phyloP scores from a whole-genome alignment of 1,284 basidiomycete genomes.

The Leccinum fallax region DNA sequence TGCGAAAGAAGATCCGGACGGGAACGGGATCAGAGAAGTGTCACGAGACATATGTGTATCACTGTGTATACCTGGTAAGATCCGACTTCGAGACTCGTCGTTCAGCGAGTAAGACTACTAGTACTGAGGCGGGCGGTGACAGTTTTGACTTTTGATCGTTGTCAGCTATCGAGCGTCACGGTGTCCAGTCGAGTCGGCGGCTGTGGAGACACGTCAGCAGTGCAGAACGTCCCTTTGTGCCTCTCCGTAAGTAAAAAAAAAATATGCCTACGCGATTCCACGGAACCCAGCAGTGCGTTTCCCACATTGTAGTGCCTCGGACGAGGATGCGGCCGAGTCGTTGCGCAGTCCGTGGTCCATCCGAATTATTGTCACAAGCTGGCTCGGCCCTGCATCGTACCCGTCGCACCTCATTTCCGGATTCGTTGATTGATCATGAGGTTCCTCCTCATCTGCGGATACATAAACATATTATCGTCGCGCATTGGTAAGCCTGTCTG shows the following conservation, averaged over 20 bases:
- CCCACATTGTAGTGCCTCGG: background rate
- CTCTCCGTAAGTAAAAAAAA: background rate
- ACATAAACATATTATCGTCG: background rate
- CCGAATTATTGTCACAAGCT: background rate
- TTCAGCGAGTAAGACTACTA: too few relatives aligned
- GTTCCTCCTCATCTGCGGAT: background rate
- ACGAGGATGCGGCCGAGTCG: background rate
- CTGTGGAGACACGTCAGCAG: slow-evolving; percentile 7
- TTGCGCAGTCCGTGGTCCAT: background rate
- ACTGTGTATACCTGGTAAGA: slow-evolving; percentile 12
- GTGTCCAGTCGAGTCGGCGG: background rate
- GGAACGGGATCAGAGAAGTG: background rate
- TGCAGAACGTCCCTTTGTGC: background rate
- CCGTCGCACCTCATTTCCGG: background rate
- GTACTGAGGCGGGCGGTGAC: too few relatives aligned
- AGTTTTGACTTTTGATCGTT: background rate
- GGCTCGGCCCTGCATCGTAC: background rate
- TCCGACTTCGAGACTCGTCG: slow-evolving; percentile 14
- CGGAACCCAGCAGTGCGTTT: background rate
- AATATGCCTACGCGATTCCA: background rate
- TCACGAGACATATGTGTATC: slow-evolving; percentile 9
- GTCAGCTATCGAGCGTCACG: background rate
- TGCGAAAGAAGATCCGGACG: slow-evolving; percentile 26
- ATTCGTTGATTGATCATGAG: background rate
- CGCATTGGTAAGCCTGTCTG: background rate